Base-by-base conservation (phyloP, 306 rosid species). In the Fagus sylvatica region DNA sequence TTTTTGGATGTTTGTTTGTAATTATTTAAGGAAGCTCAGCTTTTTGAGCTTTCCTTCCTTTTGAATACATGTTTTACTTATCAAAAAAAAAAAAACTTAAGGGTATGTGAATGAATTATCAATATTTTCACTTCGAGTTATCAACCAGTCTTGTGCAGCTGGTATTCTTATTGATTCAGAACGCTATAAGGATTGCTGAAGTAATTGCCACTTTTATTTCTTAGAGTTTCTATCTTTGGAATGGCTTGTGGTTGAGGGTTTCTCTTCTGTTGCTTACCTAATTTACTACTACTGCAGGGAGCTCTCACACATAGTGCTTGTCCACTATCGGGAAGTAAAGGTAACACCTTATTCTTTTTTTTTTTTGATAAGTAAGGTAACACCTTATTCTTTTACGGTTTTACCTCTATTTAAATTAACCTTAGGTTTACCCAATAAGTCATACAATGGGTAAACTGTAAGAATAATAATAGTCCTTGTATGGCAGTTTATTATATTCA, bases 271-370 rank as follows among this genome's bases (percentile, higher is more conserved):
- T 55, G 78, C 68, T 61, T 81, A 87, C 73, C 65, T 69, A 55
- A 74, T 74, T 80, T 71, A 73, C 73, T 71, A 33, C 68, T 72
- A 54, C 73, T 86, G 80, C 88, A 93, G 98, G 89, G 93, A 90
- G 28, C 91, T 90, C 79, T 90, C 93, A 2, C 90, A 91, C 88
- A 93, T 93, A 56, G 98, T 90, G 80, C 88, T 93, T 16, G 98
- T 93, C 83, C 98, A 91, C 71, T 93, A 93, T 74, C 87, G 83
- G 55, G 89, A 91, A 70, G 97, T 93, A 72, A 88, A 90, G 97
- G 98, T 93, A 74, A 80, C 6, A 3, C 56, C 59, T 61, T 64
- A 48, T 64, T 40, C 28, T 22, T 22, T 22, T 22, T 22, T 22
- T 22, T 22, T 22, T 22, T 22, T 22, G 28, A 22, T 22, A 22